Percentiles rank a stretch among this genome's conserved stretches.
Conservation (phyloP, 805 yeast genomes). For the Schizosaccharomyces japonicus region DNA sequence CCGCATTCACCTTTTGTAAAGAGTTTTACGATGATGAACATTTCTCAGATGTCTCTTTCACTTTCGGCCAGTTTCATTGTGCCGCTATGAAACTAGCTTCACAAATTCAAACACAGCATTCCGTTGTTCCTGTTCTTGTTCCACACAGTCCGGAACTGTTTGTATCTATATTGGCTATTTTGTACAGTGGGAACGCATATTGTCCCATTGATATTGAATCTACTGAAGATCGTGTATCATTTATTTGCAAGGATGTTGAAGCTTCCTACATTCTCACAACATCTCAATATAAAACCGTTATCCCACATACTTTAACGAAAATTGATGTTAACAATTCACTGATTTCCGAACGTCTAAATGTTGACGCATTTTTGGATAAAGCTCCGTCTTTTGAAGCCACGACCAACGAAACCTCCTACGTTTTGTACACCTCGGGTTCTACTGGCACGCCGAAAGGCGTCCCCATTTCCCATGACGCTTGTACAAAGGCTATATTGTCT, state of each 20-base stretch:
- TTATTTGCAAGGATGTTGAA: constrained; percentile 8
- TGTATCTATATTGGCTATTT: constrained; percentile 10
- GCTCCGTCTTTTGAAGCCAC: background rate
- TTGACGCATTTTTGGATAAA: background rate
- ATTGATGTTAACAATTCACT: no score
- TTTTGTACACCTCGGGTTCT: constrained; percentile 30
- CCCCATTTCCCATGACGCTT: constrained; percentile 13
- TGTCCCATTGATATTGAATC: constrained; percentile 11
- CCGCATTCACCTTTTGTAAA: background rate
- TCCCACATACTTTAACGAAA: no score
- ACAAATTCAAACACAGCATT: background rate
- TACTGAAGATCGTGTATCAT: constrained; percentile 9
- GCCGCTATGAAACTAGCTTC: background rate
- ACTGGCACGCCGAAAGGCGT: constrained; percentile 33
- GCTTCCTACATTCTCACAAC: no score
- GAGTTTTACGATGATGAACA: background rate
- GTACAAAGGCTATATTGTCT: constrained; percentile 10
- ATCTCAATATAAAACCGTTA: no score
- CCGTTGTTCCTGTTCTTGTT: constrained; percentile 10
- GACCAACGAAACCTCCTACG: constrained; percentile 20
- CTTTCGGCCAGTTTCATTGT: background rate
- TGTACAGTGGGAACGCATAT: constrained; percentile 11
- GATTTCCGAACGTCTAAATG: no score
- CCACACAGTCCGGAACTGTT: constrained; percentile 11
- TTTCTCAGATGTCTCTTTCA: background rate